Percentiles rank a stretch among this genome's conserved stretches.
phyloP scores from a whole-genome alignment of 768 basidiomycete genomes.

The Boletus coccyginus region DNA sequence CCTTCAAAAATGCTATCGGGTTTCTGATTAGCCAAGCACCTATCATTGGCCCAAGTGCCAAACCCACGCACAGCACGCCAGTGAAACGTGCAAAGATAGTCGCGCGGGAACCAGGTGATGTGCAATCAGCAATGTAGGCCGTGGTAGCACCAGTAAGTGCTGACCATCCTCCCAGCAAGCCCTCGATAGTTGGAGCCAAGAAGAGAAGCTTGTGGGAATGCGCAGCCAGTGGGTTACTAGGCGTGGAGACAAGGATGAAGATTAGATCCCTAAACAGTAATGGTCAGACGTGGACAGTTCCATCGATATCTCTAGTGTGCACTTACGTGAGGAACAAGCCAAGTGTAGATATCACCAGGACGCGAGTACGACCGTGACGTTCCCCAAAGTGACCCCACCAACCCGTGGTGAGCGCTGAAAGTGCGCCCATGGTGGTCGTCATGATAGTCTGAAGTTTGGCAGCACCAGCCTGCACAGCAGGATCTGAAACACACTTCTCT shows the following conservation, averaged over 20 bases:
- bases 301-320: slow-evolving; percentile 22
- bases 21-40: slow-evolving; percentile 50
- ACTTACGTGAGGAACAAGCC: slow-evolving; percentile 75
- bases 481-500: slow-evolving; percentile 41
- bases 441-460: slow-evolving; percentile 76
- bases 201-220: slow-evolving; percentile 76
- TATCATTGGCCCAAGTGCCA: slow-evolving; percentile 77
- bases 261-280: slow-evolving; percentile 58
- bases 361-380: slow-evolving; percentile 67
- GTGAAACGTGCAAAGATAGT: slow-evolving; percentile 64
- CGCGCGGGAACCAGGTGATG: slow-evolving; percentile 77
- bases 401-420: slow-evolving; percentile 81
- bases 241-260: slow-evolving; percentile 75
- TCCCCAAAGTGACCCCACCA: slow-evolving; percentile 87
- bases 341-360: slow-evolving; percentile 62
- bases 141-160: slow-evolving; percentile 59
- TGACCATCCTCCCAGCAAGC: slow-evolving; percentile 77
- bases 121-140: slow-evolving; percentile 74
- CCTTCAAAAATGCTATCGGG: slow-evolving; percentile 34
- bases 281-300: background rate
- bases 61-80: slow-evolving; percentile 74
- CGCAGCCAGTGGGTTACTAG: slow-evolving; percentile 52
- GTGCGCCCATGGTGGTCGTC: slow-evolving; percentile 70
- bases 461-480: slow-evolving; percentile 64
- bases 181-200: slow-evolving; percentile 76